Conservation (phyloP, 108 stramenopile genomes). For the Cyclotella choctawhatcheeana region DNA sequence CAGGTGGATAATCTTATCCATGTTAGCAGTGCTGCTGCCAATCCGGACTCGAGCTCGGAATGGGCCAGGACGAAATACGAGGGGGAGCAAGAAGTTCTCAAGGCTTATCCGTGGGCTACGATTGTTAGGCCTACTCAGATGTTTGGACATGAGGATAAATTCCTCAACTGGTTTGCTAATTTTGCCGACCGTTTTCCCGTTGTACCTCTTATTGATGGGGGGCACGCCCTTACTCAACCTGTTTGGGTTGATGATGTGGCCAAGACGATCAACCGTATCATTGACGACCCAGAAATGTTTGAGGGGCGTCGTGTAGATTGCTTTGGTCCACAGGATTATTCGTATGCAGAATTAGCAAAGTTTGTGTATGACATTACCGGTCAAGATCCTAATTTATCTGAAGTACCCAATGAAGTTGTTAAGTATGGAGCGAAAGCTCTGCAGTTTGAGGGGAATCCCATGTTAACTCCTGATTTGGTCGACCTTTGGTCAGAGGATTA, state of each 20-base stretch:
- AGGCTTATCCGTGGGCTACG: constrained; percentile 91
- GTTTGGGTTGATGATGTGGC: constrained; percentile 95
- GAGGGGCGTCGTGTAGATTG: constrained; percentile 91
- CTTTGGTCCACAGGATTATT: constrained; percentile 92
- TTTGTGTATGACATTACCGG: constrained; percentile 93
- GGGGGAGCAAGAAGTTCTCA: constrained; percentile 92
- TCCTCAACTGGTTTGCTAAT: constrained; percentile 91
- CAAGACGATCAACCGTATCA: constrained; percentile 72
- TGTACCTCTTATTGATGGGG: constrained; percentile 87
- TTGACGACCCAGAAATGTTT: constrained; percentile 79
- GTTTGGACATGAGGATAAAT: constrained; percentile 95
- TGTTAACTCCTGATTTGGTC: constrained; percentile 81
- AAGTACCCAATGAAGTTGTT: constrained; percentile 65
- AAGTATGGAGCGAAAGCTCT: constrained; percentile 59
- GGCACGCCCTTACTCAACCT: constrained; percentile 90
- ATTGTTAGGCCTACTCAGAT: constrained; percentile 93
- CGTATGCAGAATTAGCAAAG: constrained; percentile 90
- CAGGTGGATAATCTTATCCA: constrained; percentile 94
- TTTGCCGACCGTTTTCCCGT: constrained; percentile 64
- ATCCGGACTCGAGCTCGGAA: constrained; percentile 69
- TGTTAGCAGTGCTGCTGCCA: constrained; percentile 81
- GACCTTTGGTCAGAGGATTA: constrained; percentile 82
- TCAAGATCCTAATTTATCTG: constrained; percentile 63
- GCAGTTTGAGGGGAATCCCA: constrained; percentile 66
- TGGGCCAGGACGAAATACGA: constrained; percentile 94